These are phyloP conservation scores for Acacia acuminata DNA, from an alignment of 306 rosid species.

Conservation along the genomic window DNA sequence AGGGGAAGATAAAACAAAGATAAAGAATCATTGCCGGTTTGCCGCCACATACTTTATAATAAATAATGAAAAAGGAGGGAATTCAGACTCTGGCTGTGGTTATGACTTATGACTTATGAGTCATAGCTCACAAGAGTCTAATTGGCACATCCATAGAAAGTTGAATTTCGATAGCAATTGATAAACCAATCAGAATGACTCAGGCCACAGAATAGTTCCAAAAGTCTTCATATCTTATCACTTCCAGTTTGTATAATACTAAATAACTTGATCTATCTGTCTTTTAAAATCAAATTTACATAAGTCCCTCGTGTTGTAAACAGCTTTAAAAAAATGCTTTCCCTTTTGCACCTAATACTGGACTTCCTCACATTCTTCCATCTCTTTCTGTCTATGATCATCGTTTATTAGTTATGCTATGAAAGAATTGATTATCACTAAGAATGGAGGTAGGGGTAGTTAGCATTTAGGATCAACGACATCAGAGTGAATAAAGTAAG, in stretches of 20 bases:
- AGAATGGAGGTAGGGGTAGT: background rate
- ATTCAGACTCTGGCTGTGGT: constrained; percentile 7
- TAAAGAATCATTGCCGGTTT: constrained; percentile 42
- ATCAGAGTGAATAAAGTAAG: background rate
- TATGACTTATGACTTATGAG: background rate
- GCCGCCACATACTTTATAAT: background rate
- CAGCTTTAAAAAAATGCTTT: constrained; percentile 10
- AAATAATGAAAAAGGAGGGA: constrained; percentile 16
- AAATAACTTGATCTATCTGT: background rate
- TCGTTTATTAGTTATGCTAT: background rate
- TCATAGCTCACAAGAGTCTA: constrained; percentile 23
- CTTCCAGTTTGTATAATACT: background rate
- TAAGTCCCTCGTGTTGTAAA: background rate
- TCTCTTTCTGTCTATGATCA: constrained; percentile 13
- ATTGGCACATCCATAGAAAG: constrained; percentile 33
- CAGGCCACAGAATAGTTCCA: constrained; percentile 14
- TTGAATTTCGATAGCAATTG: constrained; percentile 38
- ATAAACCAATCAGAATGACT: constrained; percentile 27
- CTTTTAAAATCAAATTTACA: background rate
- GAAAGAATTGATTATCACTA: background rate
- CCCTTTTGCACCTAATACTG: background rate
- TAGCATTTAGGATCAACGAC: constrained; percentile 3
- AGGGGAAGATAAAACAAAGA: constrained; percentile 50
- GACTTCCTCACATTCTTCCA: background rate
- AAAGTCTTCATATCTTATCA: constrained; percentile 30